Conservation (phyloP, 2,329 filamentous ascomycete genomes). For the Clathrospora elynae region DNA sequence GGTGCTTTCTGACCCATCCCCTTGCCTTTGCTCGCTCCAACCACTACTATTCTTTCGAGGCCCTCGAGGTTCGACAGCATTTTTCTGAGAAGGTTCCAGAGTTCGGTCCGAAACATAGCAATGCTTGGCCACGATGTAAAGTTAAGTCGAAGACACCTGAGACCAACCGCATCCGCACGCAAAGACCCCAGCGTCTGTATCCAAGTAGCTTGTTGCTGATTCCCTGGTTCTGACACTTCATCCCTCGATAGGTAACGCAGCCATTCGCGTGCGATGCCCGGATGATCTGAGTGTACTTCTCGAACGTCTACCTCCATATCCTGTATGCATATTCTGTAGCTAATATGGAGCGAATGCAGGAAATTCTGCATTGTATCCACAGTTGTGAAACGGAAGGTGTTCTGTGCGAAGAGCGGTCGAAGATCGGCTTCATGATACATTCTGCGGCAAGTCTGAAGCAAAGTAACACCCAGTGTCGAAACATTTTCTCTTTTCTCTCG, state of each 20-base stretch:
- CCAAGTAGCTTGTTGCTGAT: no score
- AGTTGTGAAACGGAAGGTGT: slow-evolving; percentile 47
- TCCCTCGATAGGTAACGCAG: slow-evolving; percentile 41
- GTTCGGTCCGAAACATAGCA: slow-evolving; percentile 32
- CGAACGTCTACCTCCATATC: slow-evolving; percentile 48
- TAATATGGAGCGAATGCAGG: slow-evolving; percentile 29
- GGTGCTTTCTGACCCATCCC: slow-evolving; percentile 40
- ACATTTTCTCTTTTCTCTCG: neutral
- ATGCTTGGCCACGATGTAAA: slow-evolving; percentile 44
- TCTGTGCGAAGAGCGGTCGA: slow-evolving; percentile 39
- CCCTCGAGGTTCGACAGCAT: slow-evolving; percentile 36
- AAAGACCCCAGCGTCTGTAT: slow-evolving; percentile 31
- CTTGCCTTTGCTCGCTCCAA: slow-evolving; percentile 40
- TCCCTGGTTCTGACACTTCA: no score
- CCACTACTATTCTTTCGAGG: slow-evolving; percentile 41
- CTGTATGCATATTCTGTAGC: slow-evolving; percentile 29
- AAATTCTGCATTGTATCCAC: slow-evolving; percentile 39
- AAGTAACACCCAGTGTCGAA: slow-evolving; percentile 24
- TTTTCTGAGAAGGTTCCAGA: slow-evolving; percentile 42
- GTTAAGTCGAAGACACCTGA: slow-evolving; percentile 44
- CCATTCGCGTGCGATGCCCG: slow-evolving; percentile 41
- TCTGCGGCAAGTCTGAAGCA: slow-evolving; percentile 46
- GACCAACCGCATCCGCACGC: slow-evolving; percentile 32
- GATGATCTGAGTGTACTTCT: slow-evolving; percentile 32
- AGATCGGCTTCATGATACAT: slow-evolving; percentile 43